phyloP scores from a whole-genome alignment of 768 basidiomycete genomes.

The Podaxis sp. region DNA sequence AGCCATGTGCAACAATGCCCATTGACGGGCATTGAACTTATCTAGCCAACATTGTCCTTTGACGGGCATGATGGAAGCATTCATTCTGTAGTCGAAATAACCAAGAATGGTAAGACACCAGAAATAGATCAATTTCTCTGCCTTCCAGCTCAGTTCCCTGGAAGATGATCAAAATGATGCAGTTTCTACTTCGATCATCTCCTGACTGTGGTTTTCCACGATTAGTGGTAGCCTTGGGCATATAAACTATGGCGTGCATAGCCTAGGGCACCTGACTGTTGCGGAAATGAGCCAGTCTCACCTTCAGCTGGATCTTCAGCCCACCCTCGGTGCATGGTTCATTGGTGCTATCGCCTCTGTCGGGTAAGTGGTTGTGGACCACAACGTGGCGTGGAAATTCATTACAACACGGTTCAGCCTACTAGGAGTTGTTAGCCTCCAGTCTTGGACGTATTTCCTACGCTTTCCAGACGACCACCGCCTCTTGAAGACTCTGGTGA shows the following conservation, averaged over 20 bases:
- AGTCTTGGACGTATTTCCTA: slow-evolving; percentile 2
- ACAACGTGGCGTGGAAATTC: background rate
- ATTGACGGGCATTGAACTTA: too few relatives aligned
- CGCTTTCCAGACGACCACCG: background rate
- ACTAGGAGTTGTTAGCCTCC: background rate
- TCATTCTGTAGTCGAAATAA: background rate
- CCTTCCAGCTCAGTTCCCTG: background rate
- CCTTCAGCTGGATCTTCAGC: background rate
- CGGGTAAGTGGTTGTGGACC: background rate
- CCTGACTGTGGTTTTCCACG: background rate
- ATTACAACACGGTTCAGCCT: background rate
- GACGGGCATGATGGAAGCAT: background rate
- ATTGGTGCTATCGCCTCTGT: slow-evolving; percentile 1
- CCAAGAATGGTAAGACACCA: background rate
- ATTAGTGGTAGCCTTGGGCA: background rate
- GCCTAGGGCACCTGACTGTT: background rate
- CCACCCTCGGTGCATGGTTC: slow-evolving; percentile 6
- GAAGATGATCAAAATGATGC: background rate
- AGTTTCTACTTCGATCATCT: background rate
- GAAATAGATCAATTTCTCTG: background rate
- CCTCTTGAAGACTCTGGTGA: background rate
- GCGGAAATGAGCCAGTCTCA: background rate
- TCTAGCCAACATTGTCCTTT: too few relatives aligned
- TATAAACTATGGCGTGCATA: background rate
- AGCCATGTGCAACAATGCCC: too few relatives aligned